A percentile compares a stretch with the other conserved stretches of the same genome.
phyloP scores from a whole-genome alignment of 1,284 basidiomycete genomes.

The Singerocomus rubriflavus region DNA sequence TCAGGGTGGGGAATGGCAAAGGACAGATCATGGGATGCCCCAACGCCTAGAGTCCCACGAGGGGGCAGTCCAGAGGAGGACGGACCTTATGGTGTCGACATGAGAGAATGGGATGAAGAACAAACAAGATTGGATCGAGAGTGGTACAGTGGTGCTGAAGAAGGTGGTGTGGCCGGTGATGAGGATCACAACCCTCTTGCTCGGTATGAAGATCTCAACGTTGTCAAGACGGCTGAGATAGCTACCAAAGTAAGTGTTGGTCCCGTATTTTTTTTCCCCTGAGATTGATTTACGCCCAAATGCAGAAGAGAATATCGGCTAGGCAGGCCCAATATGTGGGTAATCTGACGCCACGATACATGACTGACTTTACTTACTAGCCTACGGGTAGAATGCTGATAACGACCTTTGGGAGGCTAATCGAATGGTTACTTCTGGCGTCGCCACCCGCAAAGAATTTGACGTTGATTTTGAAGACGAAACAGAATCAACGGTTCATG shows the following conservation, averaged over 20 bases:
- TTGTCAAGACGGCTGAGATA: slow-evolving; percentile 75
- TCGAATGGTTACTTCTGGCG: slow-evolving; percentile 93
- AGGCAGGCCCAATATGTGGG: slow-evolving; percentile 91
- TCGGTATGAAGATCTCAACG: slow-evolving; percentile 82
- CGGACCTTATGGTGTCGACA: slow-evolving; percentile 55
- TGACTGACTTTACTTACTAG: neutral
- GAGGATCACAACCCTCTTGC: slow-evolving; percentile 92
- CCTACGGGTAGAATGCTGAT: slow-evolving; percentile 76
- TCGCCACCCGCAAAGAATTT: slow-evolving; percentile 81
- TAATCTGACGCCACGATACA: slow-evolving; percentile 11
- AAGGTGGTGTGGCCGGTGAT: slow-evolving; percentile 80
- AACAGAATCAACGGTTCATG: slow-evolving; percentile 92
- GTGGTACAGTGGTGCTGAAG: slow-evolving; percentile 92
- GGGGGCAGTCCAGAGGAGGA: slow-evolving; percentile 65
- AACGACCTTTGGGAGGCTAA: slow-evolving; percentile 99
- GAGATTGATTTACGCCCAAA: slow-evolving; percentile 4
- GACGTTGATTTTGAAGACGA: slow-evolving; percentile 94
- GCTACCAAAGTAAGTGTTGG: slow-evolving; percentile 73
- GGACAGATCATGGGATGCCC: slow-evolving; percentile 78
- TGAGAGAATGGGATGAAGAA: slow-evolving; percentile 93
- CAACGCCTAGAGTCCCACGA: slow-evolving; percentile 70
- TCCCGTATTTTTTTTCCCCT: neutral
- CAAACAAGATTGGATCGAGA: slow-evolving; percentile 86
- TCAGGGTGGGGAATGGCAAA: slow-evolving; percentile 56
- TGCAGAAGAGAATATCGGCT: slow-evolving; percentile 81